Evolutionary conservation across 306 rosid genomes (phyloP).

Genomic region (Datisca glomerata): DNA sequence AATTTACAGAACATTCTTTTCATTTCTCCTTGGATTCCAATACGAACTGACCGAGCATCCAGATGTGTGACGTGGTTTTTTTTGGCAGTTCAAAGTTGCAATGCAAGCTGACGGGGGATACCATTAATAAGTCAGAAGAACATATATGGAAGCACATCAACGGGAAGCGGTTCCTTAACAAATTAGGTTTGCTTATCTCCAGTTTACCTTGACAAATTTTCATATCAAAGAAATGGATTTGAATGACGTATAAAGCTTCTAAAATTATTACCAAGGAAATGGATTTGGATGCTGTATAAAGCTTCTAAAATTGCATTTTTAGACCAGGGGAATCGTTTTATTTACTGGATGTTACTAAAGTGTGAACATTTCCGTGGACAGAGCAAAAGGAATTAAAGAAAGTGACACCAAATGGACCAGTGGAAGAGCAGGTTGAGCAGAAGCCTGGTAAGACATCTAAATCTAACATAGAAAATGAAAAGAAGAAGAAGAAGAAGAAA

Average conservation of each 20-base stretch:
- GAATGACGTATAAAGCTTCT: too few relatives aligned
- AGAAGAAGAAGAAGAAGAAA: conserved; percentile 28
- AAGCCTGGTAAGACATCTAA: conserved; percentile 15
- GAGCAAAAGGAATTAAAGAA: conserved; percentile 58
- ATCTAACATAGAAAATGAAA: conserved; percentile 19
- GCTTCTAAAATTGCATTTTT: too few relatives aligned
- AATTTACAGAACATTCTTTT: too few relatives aligned
- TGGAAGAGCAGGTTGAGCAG: conserved; percentile 25
- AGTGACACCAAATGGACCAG: conserved; percentile 22
- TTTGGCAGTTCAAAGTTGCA: conserved; percentile 62
- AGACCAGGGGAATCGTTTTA: too few relatives aligned
- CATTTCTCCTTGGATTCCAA: too few relatives aligned
- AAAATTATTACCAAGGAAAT: too few relatives aligned
- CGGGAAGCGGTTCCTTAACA: conserved; percentile 83
- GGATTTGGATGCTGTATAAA: too few relatives aligned
- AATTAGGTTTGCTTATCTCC: conserved; percentile 46
- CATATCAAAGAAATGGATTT: too few relatives aligned
- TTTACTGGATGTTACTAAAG: too few relatives aligned
- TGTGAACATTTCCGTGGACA: conserved; percentile 15
- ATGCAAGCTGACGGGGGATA: conserved; percentile 77
- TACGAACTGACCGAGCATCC: too few relatives aligned
- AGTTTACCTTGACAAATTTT: too few relatives aligned
- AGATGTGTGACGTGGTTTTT: not conserved
- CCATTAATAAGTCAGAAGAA: conserved; percentile 82
- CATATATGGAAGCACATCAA: conserved; percentile 96